phyloP scores from a whole-genome alignment of 2,329 filamentous ascomycete genomes.

The Diplodia mutila region DNA sequence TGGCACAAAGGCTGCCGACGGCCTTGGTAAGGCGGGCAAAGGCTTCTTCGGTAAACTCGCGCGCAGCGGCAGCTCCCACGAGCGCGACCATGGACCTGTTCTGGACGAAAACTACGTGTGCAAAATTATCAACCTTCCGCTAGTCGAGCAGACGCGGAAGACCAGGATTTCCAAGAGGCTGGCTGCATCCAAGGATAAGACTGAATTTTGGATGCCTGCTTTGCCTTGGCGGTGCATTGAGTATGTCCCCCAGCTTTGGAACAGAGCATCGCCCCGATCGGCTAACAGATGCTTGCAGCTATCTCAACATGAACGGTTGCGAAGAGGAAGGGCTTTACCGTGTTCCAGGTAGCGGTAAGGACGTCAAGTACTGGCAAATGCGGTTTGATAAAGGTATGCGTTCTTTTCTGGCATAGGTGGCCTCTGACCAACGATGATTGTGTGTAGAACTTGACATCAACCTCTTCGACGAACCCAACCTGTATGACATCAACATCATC shows the following conservation, averaged over 20 bases:
- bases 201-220: constrained; percentile 98
- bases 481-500: constrained; percentile 96
- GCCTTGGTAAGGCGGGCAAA: constrained; percentile 71
- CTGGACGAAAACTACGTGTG: constrained; percentile 82
- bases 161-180: constrained; percentile 90
- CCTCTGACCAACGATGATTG: neutral
- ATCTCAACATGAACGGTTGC: constrained; percentile 90
- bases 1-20: constrained; percentile 73
- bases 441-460: constrained; percentile 79
- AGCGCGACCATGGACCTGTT: constrained; percentile 59
- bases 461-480: constrained; percentile 80
- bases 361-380: constrained; percentile 92
- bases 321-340: constrained; percentile 94
- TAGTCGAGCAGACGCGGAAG: constrained; percentile 86
- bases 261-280: neutral
- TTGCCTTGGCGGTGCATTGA: constrained; percentile 96
- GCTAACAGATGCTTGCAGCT: constrained; percentile 51
- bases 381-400: constrained; percentile 79
- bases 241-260: constrained; percentile 45
- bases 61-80: constrained; percentile 71
- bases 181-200: constrained; percentile 89
- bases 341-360: constrained; percentile 84
- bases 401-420: neutral
- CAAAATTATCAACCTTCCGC: constrained; percentile 81
- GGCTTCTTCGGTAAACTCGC: constrained; percentile 79